These are phyloP conservation scores for Phaeosphaeriaceae sp. DNA, from an alignment of 2,329 filamentous ascomycete species.

Conservation along the genomic window DNA sequence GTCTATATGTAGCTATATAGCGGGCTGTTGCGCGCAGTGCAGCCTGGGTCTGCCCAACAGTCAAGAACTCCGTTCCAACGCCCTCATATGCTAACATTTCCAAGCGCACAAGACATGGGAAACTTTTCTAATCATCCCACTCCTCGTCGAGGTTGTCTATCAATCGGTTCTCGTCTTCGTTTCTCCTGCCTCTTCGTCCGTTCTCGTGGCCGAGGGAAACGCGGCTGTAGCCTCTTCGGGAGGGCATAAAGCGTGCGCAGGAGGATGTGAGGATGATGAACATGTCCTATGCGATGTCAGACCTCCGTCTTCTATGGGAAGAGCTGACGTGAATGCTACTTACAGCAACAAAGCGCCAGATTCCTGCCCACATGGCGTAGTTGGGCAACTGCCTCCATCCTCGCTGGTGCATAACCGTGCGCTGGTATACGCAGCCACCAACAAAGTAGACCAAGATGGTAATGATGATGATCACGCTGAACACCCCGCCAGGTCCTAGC, in stretches of 20 bases:
- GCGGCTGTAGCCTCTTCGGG: constrained; percentile 71
- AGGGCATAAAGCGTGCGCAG: constrained; percentile 71
- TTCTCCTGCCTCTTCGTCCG: constrained; percentile 52
- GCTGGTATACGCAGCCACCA: constrained; percentile 93
- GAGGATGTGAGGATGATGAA: constrained; percentile 74
- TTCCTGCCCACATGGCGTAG: constrained; percentile 89
- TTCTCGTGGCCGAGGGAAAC: constrained; percentile 61
- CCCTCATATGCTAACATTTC: constrained; percentile 4
- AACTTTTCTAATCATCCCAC: constrained; percentile 76
- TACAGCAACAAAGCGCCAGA: constrained; percentile 85
- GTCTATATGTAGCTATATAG: not conserved
- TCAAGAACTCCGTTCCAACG: constrained; percentile 3
- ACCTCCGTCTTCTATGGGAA: not conserved
- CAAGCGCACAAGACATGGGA: not conserved
- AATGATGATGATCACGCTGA: constrained; percentile 82
- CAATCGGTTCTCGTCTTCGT: constrained; percentile 88
- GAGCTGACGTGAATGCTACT: constrained; percentile 7
- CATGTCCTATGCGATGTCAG: constrained; percentile 55
- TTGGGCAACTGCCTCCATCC: constrained; percentile 97
- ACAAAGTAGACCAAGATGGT: constrained; percentile 88
- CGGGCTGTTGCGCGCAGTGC: not conserved
- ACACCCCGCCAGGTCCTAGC: constrained; percentile 77
- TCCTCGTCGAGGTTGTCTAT: constrained; percentile 97
- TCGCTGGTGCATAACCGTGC: constrained; percentile 90
- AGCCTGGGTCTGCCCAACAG: not conserved